Conservation (phyloP, 306 rosid genomes). For the Sindora glabra region DNA sequence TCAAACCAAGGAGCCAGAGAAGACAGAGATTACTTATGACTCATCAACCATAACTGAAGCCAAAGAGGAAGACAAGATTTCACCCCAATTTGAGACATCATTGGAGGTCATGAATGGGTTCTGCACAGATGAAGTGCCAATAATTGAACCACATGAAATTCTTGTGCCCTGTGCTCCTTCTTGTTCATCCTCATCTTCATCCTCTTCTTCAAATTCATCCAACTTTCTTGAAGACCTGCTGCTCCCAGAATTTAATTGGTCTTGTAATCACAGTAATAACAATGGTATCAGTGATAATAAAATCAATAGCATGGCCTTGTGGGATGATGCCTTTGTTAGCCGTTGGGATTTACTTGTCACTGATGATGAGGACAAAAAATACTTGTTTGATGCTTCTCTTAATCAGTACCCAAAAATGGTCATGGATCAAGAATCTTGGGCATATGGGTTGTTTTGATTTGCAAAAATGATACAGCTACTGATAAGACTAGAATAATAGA, state of each 20-base stretch:
- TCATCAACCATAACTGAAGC: constrained; percentile 28
- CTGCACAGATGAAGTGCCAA: constrained; percentile 62
- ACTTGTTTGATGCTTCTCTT: constrained; percentile 25
- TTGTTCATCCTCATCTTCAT: constrained; percentile 22
- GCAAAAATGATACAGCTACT: no score
- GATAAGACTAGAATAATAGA: no score
- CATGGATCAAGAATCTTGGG: constrained; percentile 52
- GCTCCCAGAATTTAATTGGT: constrained; percentile 58
- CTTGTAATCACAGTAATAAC: constrained; percentile 5
- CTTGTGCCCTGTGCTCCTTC: constrained; percentile 21
- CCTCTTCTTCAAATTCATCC: no score
- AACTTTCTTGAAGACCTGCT: constrained; percentile 41
- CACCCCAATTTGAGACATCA: constrained; percentile 25
- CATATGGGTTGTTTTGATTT: constrained; percentile 32
- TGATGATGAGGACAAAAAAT: constrained; percentile 31
- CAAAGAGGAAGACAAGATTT: constrained; percentile 26
- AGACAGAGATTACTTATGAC: constrained; percentile 33
- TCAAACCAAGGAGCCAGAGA: constrained; percentile 25
- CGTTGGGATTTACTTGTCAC: constrained; percentile 40
- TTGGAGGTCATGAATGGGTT: constrained; percentile 38
- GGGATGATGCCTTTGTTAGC: constrained; percentile 59
- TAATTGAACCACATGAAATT: constrained; percentile 36
- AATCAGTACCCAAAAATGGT: constrained; percentile 33
- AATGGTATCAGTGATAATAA: no score
- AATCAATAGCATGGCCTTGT: constrained; percentile 29